Base-by-base conservation (phyloP, 1,284 basidiomycete species). In the Golubevia pallescens region DNA sequence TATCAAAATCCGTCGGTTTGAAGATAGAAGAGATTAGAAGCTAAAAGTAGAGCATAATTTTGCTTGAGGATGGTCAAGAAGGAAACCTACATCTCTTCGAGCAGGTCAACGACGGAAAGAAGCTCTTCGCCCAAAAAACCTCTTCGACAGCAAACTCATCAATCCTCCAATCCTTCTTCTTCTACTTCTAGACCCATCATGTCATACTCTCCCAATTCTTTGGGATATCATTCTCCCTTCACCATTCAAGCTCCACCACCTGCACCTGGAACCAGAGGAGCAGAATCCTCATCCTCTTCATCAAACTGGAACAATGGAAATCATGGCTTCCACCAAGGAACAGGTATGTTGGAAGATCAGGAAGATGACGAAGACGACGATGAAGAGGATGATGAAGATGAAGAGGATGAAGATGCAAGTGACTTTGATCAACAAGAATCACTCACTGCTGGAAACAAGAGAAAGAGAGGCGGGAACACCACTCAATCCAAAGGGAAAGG, bases 361-460 rank as follows among this genome's bases (percentile, higher is more conserved):
- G 54, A 32, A 14, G 64, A 66, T n/a, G 52, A 62, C 54, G 64
- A 57, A 38, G 64, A 66, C 3, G 62, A 58, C n/a, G 54, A 58
- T 3, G 62, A 63, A 20, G 60, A 66, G 8, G 64, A 72, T 13
- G 67, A 57, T 23, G 62, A 69, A 5, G 72, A 62, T 14, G 68
- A 65, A 16, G 62, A 68, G 13, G 66, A 61, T 52, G 67, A 71
- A 55, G 71, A 72, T 16, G 67, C 65, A 14, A 70, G 71, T 52
- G 68, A 69, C 10, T 10, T 13, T 48, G 68, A 73, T 19, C 66
- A 67, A 10, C 64, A 69, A 1, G 72, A 66, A 48, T 66, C 63
- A 34, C 69, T 67, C 59, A 24, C 61, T 21, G 21, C 57, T 4
- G 65, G 60, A 42, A 68, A 57, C 59, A 75, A 77, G 54, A 67